Conservation (phyloP, 2,329 filamentous ascomycete genomes). For the Aspergillus quadrilineatus region DNA sequence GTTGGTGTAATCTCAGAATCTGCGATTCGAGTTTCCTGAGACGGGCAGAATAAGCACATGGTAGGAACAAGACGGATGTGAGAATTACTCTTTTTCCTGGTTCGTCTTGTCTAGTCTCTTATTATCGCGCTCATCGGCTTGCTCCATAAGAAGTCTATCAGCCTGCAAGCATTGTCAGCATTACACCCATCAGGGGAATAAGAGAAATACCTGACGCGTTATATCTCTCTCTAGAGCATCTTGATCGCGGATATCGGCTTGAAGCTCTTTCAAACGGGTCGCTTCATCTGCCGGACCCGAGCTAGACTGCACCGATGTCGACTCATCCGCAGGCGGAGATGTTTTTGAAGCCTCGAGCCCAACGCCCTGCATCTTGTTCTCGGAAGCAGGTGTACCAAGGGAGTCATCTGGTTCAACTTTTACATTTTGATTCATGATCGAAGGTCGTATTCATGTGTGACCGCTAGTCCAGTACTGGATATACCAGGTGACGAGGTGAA, state of each 20-base stretch:
- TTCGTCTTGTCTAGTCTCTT: constrained; percentile 61
- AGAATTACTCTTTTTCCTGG: constrained; percentile 46
- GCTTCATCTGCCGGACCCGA: constrained; percentile 51
- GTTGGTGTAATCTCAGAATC: constrained; percentile 59
- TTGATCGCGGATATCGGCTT: constrained; percentile 74
- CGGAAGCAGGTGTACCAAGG: neutral
- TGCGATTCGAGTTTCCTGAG: constrained; percentile 62
- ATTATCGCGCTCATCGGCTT: constrained; percentile 63
- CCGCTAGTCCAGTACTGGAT: neutral
- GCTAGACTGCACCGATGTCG: neutral
- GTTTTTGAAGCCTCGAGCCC: neutral
- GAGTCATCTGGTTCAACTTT: constrained; percentile 2
- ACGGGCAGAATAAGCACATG: constrained; percentile 4
- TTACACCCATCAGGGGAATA: neutral
- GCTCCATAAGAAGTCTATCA: constrained; percentile 59
- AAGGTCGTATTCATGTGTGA: neutral
- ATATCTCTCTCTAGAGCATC: constrained; percentile 90
- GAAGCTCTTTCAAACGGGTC: constrained; percentile 60
- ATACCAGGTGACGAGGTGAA: neutral
- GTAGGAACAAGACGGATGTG: neutral
- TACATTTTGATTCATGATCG: constrained; percentile 6
- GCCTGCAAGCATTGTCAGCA: constrained; percentile 40
- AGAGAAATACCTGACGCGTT: constrained; percentile 50
- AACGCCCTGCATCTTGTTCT: neutral
- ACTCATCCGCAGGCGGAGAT: neutral